Evolutionary conservation across 1,139 yeast species (phyloP).

Genomic region (Suhomyces panamericanus): DNA sequence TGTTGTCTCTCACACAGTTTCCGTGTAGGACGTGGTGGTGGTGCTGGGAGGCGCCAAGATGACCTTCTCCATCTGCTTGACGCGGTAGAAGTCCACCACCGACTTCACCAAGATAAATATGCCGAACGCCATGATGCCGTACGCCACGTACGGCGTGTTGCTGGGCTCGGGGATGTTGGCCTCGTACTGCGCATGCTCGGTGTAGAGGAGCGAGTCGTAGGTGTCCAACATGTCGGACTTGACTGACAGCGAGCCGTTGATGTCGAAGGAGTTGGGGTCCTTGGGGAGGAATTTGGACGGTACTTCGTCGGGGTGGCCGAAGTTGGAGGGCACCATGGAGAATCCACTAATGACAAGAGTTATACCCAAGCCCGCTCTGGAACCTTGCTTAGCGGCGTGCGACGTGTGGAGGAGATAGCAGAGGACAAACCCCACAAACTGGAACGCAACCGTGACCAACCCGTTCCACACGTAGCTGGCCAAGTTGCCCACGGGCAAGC

Average conservation of each 20-base stretch:
- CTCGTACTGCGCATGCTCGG: slow-evolving; percentile 19
- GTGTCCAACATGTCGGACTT: slow-evolving; percentile 47
- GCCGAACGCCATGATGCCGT: slow-evolving; percentile 68
- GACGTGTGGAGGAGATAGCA: slow-evolving; percentile 93
- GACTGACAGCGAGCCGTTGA: slow-evolving; percentile 38
- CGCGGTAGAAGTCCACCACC: slow-evolving; percentile 66
- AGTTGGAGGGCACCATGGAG: slow-evolving; percentile 63
- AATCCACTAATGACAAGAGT: slow-evolving; percentile 80
- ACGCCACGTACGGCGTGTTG: slow-evolving; percentile 52
- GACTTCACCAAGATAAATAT: slow-evolving; percentile 65
- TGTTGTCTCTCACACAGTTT: background rate
- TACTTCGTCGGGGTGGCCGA: slow-evolving; percentile 40
- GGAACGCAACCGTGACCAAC: slow-evolving; percentile 85
- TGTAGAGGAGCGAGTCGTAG: slow-evolving; percentile 37
- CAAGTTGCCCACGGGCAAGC: slow-evolving; percentile 92
- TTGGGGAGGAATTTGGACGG: slow-evolving; percentile 51
- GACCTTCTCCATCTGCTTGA: slow-evolving; percentile 71
- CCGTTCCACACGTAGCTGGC: slow-evolving; percentile 89
- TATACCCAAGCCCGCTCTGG: slow-evolving; percentile 88
- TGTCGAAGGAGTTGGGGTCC: slow-evolving; percentile 57
- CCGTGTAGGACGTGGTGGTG: slow-evolving; percentile 8
- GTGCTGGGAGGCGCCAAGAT: slow-evolving; percentile 50
- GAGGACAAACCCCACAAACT: slow-evolving; percentile 87
- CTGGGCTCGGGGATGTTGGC: slow-evolving; percentile 10
- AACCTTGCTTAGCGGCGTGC: slow-evolving; percentile 96